Base-by-base conservation (phyloP, 2,329 filamentous ascomycete species). In the Hirsutella thompsonii region DNA sequence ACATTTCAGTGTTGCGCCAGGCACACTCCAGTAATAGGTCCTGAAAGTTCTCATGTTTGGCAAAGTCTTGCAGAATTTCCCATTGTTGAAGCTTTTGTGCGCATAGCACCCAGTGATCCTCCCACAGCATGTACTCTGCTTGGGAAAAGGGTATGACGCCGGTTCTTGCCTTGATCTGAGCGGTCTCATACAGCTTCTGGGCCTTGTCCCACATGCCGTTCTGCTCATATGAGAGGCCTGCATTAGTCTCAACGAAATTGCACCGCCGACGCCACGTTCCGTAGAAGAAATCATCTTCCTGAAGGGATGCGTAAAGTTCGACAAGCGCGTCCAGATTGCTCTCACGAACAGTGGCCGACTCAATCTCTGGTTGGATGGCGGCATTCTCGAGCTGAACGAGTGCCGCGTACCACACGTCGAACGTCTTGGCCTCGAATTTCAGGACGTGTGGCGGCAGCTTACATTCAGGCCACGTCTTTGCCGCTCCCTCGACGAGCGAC, bases 161-260 rank as follows among this genome's bases (percentile, higher is more conserved):
- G 1, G 90, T 96, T 37, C 93, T 79, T 36, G 93, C 92, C 60
- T 96, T 98, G 59, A 98, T 87, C 61, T 98, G 93, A 0, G 93
- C 92, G 42, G 82, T 82, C 61, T 99, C 92, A 59, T 96, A 98
- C 67, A 95, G 82, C 55, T 85, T 84, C 63, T 98, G 93, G 1
- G 93, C 89, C 63, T 96, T 96, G 54, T 98, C 92, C 93, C 92
- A 98, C 76, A 96, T 94, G 37, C 92, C 92, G 52, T 94, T 94
- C 58, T 99, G 93, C 64, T 99, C 93, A 52, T 95, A 98, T 0
- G 92, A 98, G 8, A 99, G 69, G 2, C 89, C 92, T 13, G 92
- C 87, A 56, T 98, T 99, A 8, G 89, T 96, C 67, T 98, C 93
- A 5, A 98, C 83, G 55, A 94, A 98, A 49, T 94, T 87, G 58